Percentiles rank a stretch among this genome's conserved stretches.
Conservation (phyloP, 805 yeast species). For the Barnettozyma wickerhamii region DNA sequence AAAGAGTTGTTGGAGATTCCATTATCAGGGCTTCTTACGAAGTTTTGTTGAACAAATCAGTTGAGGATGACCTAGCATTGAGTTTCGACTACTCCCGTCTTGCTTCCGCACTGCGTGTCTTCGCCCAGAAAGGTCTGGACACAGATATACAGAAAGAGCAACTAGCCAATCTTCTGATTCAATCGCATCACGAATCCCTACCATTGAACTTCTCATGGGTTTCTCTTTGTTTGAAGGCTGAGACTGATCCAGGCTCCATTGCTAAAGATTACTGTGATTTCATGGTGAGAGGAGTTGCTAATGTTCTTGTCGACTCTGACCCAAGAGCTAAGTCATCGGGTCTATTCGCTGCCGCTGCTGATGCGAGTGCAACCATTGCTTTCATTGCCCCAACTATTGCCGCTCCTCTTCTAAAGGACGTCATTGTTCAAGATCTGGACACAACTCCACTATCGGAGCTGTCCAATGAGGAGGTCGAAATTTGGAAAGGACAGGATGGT, state of each 20-base stretch:
- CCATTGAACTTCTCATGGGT: constrained; percentile 64
- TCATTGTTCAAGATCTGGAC: constrained; percentile 40
- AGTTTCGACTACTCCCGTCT: constrained; percentile 27
- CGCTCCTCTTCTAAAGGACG: constrained; percentile 44
- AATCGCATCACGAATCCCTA: constrained; percentile 40
- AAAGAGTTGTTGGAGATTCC: constrained; percentile 38
- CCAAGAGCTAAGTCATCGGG: constrained; percentile 26
- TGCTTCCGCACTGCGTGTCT: constrained; percentile 34
- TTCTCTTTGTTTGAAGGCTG: constrained; percentile 56
- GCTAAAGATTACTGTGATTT: constrained; percentile 31
- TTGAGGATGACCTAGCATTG: constrained; percentile 13
- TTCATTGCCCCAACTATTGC: constrained; percentile 57
- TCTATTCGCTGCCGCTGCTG: constrained; percentile 48
- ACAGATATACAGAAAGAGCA: constrained; percentile 26
- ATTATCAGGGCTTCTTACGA: constrained; percentile 39
- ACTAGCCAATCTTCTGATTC: constrained; percentile 37
- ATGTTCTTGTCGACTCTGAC: constrained; percentile 17
- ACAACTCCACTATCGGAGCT: constrained; percentile 23
- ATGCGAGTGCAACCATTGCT: constrained; percentile 43
- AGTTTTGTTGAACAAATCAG: constrained; percentile 16
- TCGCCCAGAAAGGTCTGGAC: constrained; percentile 29
- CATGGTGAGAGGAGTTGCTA: constrained; percentile 19
- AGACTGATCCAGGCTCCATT: constrained; percentile 60
- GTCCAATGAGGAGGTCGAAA: constrained; percentile 46
- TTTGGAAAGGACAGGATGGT: constrained; percentile 71